A percentile compares a stretch with the other conserved stretches of the same genome.
phyloP scores from a whole-genome alignment of 2,329 filamentous ascomycete species.

The Ophiostoma triangulosporum region DNA sequence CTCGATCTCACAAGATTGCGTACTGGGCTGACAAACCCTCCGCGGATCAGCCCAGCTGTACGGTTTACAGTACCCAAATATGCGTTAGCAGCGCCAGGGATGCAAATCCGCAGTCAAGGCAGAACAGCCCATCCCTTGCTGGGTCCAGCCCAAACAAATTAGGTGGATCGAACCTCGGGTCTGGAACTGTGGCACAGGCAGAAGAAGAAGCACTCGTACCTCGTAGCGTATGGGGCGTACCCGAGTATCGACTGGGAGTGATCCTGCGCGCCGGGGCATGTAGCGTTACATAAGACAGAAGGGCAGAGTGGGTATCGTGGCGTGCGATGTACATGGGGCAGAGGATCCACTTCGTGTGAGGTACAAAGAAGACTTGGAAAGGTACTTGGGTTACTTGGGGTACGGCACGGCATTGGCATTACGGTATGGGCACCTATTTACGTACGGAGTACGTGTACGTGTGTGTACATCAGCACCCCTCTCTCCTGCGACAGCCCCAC shows the following conservation, averaged over 20 bases:
- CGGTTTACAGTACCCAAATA: too few species aligned
- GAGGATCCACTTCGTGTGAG: not conserved
- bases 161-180: not conserved
- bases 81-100: too few species aligned
- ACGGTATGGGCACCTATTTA: not conserved
- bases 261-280: not conserved
- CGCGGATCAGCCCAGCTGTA: too few species aligned
- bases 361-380: not conserved
- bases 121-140: conserved; percentile 1
- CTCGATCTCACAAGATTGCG: too few species aligned
- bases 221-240: not conserved
- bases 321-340: not conserved
- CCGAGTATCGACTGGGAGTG: not conserved
- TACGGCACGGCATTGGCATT: not conserved
- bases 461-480: not conserved
- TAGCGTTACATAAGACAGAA: not conserved
- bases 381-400: not conserved
- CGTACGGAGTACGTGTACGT: too few species aligned
- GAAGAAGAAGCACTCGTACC: not conserved
- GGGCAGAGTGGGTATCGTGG: not conserved
- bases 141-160: not conserved
- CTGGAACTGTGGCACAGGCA: not conserved
- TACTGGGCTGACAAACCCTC: too few species aligned
- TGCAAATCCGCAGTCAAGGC: not conserved
- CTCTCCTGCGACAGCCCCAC: not conserved